Conservation (phyloP, 257 asterid genomes). For the Penstemon barbatus region DNA sequence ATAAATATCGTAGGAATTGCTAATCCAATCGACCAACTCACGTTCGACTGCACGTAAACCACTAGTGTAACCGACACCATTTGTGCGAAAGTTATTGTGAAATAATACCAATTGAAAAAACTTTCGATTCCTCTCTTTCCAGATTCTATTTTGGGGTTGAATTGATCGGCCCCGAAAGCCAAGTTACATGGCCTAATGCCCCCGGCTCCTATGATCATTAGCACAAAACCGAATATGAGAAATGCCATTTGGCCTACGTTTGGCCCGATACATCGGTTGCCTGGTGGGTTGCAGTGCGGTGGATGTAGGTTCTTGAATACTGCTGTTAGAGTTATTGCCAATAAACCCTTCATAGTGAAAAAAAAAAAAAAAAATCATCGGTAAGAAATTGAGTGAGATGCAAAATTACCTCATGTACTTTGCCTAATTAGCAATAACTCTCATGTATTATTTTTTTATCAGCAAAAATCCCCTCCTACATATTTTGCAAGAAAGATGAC, state of each 20-base stretch:
- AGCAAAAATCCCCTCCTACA: too few relatives aligned
- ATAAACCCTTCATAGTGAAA: constrained; percentile 44
- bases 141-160: constrained; percentile 63
- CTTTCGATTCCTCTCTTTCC: constrained; percentile 69
- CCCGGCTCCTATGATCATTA: constrained; percentile 68
- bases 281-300: constrained; percentile 39
- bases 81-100: constrained; percentile 63
- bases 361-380: not conserved
- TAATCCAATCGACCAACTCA: constrained; percentile 76
- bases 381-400: too few relatives aligned
- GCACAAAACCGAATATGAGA: constrained; percentile 57
- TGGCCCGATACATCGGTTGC: constrained; percentile 41
- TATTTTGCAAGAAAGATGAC: too few relatives aligned
- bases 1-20: constrained; percentile 59
- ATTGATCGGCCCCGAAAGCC: constrained; percentile 85
- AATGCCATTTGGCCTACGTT: constrained; percentile 59
- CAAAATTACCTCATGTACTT: too few relatives aligned
- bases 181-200: constrained; percentile 85
- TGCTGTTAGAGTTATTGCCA: constrained; percentile 56
- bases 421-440: too few relatives aligned
- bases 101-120: constrained; percentile 84
- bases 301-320: constrained; percentile 67
- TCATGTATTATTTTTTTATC: too few relatives aligned
- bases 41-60: constrained; percentile 67
- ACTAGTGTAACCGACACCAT: constrained; percentile 66